These are phyloP conservation scores for Tricholoma matsutake DNA, from an alignment of 768 basidiomycete genomes.

Conservation along the genomic window DNA sequence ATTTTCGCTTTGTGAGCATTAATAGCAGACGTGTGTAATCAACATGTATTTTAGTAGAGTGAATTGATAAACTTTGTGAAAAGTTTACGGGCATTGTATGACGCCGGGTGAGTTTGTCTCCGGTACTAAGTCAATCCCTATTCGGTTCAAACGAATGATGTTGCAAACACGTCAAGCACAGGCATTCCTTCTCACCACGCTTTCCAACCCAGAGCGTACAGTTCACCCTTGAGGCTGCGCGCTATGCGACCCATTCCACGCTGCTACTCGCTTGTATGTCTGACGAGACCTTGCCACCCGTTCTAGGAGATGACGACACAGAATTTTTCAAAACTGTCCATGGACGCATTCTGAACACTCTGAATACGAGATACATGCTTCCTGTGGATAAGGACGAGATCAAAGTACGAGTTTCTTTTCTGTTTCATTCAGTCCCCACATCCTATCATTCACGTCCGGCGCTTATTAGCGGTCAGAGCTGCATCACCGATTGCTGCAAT, in stretches of 20 bases:
- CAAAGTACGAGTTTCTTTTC: slow-evolving; percentile 36
- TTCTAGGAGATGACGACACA: slow-evolving; percentile 40
- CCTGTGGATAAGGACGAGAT: slow-evolving; percentile 68
- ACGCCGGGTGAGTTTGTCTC: not conserved
- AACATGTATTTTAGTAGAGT: not conserved
- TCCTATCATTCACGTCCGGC: slow-evolving; percentile 2
- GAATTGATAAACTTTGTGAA: too few species aligned
- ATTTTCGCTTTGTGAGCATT: slow-evolving; percentile 1
- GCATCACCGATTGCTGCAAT: slow-evolving; percentile 64
- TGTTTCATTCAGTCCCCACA: not conserved
- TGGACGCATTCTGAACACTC: slow-evolving; percentile 51
- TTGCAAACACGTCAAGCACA: slow-evolving; percentile 17
- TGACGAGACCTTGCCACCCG: slow-evolving; percentile 12
- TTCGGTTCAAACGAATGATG: slow-evolving; percentile 9
- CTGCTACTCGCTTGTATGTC: slow-evolving; percentile 20
- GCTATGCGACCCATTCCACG: slow-evolving; percentile 15
- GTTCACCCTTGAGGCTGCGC: slow-evolving; percentile 2
- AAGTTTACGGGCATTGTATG: not conserved
- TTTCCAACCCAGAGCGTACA: not conserved
- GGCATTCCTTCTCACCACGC: not conserved
- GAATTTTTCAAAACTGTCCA: slow-evolving; percentile 52
- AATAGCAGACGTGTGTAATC: not conserved
- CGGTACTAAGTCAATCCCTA: not conserved
- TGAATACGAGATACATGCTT: slow-evolving; percentile 58
- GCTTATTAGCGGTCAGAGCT: slow-evolving; percentile 53